These are phyloP conservation scores for Hyparrhenia diplandra DNA, from an alignment of 176 grass and related monocot species.

Conservation along the genomic window DNA sequence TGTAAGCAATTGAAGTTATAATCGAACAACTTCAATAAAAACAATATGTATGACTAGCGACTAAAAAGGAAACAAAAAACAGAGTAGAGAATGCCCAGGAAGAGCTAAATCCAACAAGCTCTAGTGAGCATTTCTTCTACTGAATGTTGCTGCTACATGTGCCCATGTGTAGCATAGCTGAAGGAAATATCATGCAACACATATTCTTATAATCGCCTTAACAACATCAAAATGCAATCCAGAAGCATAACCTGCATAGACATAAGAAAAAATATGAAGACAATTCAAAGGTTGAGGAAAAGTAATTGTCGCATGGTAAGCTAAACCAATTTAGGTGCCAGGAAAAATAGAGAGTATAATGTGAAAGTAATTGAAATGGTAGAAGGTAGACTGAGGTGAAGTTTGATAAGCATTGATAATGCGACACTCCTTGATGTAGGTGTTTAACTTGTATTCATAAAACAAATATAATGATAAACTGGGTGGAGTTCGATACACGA, in stretches of 20 bases:
- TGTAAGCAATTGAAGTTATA: neutral
- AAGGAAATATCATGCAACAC: conserved; percentile 17
- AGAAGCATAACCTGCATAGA: conserved; percentile 25
- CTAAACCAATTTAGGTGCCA: neutral
- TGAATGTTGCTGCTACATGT: conserved; percentile 11
- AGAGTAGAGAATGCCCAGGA: neutral
- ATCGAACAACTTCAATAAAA: neutral
- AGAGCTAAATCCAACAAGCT: conserved; percentile 13
- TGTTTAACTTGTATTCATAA: neutral
- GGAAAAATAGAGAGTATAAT: neutral
- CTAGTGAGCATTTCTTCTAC: conserved; percentile 3
- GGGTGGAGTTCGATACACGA: neutral
- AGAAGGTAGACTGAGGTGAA: neutral
- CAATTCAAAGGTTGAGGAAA: neutral
- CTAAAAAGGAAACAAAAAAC: neutral
- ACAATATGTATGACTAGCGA: neutral
- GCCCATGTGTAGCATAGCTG: neutral
- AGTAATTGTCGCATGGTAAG: neutral
- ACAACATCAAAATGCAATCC: conserved; percentile 11
- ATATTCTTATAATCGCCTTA: conserved; percentile 5
- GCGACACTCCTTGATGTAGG: neutral
- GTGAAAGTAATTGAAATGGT: neutral
- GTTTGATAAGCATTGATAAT: neutral
- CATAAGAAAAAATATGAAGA: conserved; percentile 22
- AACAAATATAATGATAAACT: neutral